A percentile compares a stretch with the other conserved stretches of the same genome.
Conservation (phyloP, 2,329 filamentous ascomycete genomes). For the Phialemoniopsis sp. region DNA sequence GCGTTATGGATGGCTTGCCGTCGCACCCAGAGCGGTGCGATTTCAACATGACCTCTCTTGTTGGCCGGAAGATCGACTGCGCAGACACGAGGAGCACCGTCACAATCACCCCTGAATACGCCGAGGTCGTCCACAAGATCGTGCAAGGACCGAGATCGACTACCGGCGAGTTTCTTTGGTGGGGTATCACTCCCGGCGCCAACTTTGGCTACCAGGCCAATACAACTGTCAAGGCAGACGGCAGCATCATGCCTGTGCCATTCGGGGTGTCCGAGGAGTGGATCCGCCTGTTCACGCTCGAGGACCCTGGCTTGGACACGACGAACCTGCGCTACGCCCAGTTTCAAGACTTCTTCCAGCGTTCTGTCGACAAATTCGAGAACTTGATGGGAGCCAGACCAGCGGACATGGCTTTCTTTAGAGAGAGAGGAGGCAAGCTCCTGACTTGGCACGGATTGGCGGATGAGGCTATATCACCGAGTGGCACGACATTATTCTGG, state of each 20-base stretch:
- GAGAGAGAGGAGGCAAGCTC: constrained; percentile 40
- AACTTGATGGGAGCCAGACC: constrained; percentile 28
- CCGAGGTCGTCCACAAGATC: constrained; percentile 7
- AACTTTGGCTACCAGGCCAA: too few relatives aligned
- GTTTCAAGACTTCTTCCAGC: too few relatives aligned
- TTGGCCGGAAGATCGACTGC: constrained; percentile 12
- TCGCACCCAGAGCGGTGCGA: constrained; percentile 28
- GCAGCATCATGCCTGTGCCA: too few relatives aligned
- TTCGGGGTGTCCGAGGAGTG: constrained; percentile 3
- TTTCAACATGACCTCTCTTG: constrained; percentile 20
- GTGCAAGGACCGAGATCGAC: constrained; percentile 7
- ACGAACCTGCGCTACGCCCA: too few relatives aligned
- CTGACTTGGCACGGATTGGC: constrained; percentile 42
- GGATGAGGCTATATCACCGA: constrained; percentile 12
- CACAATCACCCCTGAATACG: constrained; percentile 4
- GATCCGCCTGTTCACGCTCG: constrained; percentile 8
- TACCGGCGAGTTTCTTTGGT: constrained; percentile 9
- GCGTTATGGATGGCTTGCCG: constrained; percentile 37
- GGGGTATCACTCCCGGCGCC: constrained; percentile 8
- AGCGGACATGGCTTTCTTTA: constrained; percentile 39
- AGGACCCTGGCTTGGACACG: too few relatives aligned
- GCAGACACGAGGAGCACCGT: constrained; percentile 13
- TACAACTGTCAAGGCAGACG: too few relatives aligned
- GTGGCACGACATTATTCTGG: constrained; percentile 34
- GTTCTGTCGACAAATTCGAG: constrained; percentile 43